These are phyloP conservation scores for Dryas alaskensis DNA, from an alignment of 306 rosid species.

Conservation along the genomic window DNA sequence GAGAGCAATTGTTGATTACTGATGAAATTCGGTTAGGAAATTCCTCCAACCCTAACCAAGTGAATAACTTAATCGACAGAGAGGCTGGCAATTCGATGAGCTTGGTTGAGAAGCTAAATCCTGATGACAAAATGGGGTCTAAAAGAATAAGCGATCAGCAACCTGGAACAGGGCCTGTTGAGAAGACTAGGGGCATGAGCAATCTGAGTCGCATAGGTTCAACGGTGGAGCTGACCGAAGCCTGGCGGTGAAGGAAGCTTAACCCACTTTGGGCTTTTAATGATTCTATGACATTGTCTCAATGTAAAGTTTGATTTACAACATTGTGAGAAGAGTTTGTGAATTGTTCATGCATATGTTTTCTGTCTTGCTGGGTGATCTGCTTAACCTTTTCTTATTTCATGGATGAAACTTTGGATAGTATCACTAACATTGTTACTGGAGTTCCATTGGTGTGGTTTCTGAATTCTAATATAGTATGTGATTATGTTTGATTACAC, in stretches of 20 bases:
- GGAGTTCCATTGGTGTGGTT: constrained; percentile 30
- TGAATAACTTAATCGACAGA: constrained; percentile 26
- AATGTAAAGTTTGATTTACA: constrained; percentile 31
- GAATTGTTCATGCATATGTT: constrained; percentile 34
- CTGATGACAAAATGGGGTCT: constrained; percentile 34
- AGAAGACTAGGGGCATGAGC: constrained; percentile 48
- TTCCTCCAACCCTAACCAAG: constrained; percentile 25
- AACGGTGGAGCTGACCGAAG: constrained; percentile 54
- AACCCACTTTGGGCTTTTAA: constrained; percentile 16
- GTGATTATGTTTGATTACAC: constrained; percentile 20
- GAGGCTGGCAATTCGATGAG: constrained; percentile 35
- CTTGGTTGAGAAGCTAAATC: constrained; percentile 37
- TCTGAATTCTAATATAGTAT: neutral
- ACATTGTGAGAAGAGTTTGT: constrained; percentile 37
- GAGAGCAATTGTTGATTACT: constrained; percentile 24
- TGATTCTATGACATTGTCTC: constrained; percentile 31
- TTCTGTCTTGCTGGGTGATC: constrained; percentile 24
- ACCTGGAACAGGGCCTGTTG: constrained; percentile 31
- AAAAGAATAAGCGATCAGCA: constrained; percentile 39
- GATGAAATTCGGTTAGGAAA: constrained; percentile 36
- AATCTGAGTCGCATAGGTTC: constrained; percentile 47
- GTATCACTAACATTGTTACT: constrained; percentile 36
- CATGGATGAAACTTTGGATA: constrained; percentile 21
- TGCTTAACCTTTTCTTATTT: constrained; percentile 41
- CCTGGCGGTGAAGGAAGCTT: constrained; percentile 59